Conservation (phyloP, 2,329 filamentous ascomycete species). For the Colletotrichum tropicicola region DNA sequence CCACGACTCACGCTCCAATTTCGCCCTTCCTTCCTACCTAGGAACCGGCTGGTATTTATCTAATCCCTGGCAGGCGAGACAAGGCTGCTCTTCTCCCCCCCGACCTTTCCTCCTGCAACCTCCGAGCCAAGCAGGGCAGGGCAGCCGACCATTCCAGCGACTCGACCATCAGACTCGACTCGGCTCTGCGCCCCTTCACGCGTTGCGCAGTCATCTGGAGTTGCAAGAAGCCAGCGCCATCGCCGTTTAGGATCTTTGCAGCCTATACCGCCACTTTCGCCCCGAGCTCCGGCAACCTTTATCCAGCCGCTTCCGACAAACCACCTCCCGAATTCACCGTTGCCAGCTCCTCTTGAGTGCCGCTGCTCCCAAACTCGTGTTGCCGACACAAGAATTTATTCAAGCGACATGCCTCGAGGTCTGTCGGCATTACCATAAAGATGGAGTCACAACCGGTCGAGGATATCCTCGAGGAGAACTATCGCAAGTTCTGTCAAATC, state of each 20-base stretch:
- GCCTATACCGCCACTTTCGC: not conserved
- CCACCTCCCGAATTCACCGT: not conserved
- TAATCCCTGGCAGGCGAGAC: not conserved
- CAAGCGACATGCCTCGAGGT: conserved; percentile 8
- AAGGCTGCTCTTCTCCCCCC: not conserved
- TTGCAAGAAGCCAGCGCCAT: too few relatives aligned
- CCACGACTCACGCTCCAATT: not conserved
- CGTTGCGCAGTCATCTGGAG: too few relatives aligned
- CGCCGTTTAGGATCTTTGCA: not conserved
- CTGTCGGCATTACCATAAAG: conserved; percentile 27
- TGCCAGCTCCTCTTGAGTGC: too few relatives aligned
- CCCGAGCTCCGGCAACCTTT: not conserved
- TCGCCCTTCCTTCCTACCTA: not conserved
- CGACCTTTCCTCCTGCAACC: not conserved
- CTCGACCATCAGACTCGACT: too few relatives aligned
- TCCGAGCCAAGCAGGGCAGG: not conserved
- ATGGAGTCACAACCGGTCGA: conserved; percentile 47
- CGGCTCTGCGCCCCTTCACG: too few relatives aligned
- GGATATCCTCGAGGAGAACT: conserved; percentile 53
- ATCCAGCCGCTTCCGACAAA: not conserved
- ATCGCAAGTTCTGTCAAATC: conserved; percentile 53
- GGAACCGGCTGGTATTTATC: not conserved
- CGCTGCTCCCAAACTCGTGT: not conserved
- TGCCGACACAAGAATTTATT: not conserved
- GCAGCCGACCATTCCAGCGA: not conserved